phyloP scores from a whole-genome alignment of 1,284 basidiomycete species.

The Cutaneotrichosporon curvatum region DNA sequence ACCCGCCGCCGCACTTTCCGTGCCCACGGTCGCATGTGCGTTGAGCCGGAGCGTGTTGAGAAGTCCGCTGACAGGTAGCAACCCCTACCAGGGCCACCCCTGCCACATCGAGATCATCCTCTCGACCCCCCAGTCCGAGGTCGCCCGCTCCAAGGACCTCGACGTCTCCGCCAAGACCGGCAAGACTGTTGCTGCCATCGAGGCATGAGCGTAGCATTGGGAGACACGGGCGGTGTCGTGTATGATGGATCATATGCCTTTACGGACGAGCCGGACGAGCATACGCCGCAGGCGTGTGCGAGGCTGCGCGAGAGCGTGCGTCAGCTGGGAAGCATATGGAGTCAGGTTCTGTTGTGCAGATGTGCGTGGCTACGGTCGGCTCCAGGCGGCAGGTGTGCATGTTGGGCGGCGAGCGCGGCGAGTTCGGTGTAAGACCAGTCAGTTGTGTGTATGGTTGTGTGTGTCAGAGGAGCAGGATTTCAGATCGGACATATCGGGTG shows the following conservation, averaged over 20 bases:
- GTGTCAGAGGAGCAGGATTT: too few species aligned
- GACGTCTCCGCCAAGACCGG: conserved; percentile 48
- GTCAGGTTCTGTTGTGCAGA: too few species aligned
- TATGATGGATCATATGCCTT: conserved; percentile 41
- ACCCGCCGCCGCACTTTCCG: conserved; percentile 99
- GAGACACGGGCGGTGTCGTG: conserved; percentile 30
- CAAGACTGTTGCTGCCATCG: conserved; percentile 46
- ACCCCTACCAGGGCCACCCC: conserved; percentile 84
- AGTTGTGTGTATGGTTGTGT: too few species aligned
- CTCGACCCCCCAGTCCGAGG: conserved; percentile 65
- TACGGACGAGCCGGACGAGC: background rate
- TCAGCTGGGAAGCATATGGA: too few species aligned
- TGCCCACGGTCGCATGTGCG: conserved; percentile 80
- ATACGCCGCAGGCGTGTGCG: too few species aligned
- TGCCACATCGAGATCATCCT: conserved; percentile 94
- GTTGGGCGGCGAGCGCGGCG: too few species aligned
- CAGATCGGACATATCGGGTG: too few species aligned
- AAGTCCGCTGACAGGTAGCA: conserved; percentile 38
- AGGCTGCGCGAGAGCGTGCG: background rate
- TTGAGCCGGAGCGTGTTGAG: background rate
- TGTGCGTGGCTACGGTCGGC: too few species aligned
- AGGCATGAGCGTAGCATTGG: conserved; percentile 41
- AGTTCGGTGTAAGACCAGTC: too few species aligned
- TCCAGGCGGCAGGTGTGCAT: too few species aligned
- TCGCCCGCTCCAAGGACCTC: conserved; percentile 84